A percentile compares a stretch with the other conserved stretches of the same genome.
These are phyloP conservation scores for Aspergillus ostianus DNA, from an alignment of 495 filamentous ascomycete genomes.

Conservation along the genomic window DNA sequence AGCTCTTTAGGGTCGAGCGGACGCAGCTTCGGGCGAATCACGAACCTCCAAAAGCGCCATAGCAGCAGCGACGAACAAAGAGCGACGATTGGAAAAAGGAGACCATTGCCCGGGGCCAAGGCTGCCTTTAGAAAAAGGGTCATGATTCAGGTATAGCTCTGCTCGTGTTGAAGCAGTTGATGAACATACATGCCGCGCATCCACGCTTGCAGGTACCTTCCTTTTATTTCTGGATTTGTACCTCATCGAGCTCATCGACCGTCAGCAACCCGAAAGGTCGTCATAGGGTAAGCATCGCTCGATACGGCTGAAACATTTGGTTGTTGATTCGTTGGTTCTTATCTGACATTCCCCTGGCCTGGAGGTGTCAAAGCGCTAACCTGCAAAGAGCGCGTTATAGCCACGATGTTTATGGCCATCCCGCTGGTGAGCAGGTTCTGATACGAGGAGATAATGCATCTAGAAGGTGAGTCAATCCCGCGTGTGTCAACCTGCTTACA, in stretches of 20 bases:
- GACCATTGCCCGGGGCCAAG: not conserved
- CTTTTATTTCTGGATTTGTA: not conserved
- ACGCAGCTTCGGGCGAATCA: not conserved
- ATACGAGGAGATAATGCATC: too few relatives aligned
- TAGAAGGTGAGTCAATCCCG: too few relatives aligned
- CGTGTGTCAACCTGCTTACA: too few relatives aligned
- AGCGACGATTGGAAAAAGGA: not conserved
- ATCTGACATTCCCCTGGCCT: too few relatives aligned
- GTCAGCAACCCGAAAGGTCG: not conserved
- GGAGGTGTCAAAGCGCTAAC: too few relatives aligned
- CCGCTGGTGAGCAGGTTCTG: too few relatives aligned
- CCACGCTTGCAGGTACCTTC: not conserved
- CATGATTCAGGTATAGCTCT: not conserved
- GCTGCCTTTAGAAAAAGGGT: not conserved
- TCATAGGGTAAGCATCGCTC: not conserved
- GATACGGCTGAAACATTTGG: too few relatives aligned
- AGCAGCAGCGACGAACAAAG: not conserved
- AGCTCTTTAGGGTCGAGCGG: not conserved
- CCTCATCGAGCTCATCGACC: not conserved
- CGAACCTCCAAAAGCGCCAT: conserved; percentile 3
- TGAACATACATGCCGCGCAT: not conserved
- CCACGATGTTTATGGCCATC: too few relatives aligned
- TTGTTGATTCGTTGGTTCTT: too few relatives aligned
- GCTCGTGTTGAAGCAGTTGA: not conserved
- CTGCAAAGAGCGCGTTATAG: too few relatives aligned